These are phyloP conservation scores for Thelephora ganbajun DNA, from an alignment of 768 basidiomycete genomes.

Conservation along the genomic window DNA sequence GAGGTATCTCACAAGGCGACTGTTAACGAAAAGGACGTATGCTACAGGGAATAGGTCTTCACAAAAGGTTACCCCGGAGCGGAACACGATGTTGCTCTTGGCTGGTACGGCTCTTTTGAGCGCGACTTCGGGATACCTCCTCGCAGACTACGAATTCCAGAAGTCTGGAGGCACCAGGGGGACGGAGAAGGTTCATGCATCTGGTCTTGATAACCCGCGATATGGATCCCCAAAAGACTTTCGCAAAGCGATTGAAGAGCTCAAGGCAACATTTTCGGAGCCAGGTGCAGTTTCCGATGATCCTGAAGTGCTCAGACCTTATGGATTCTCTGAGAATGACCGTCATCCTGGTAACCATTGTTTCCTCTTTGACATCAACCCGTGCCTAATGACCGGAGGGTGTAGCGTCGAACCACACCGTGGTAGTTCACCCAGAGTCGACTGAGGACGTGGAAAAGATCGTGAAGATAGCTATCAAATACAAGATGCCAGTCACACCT, in stretches of 20 bases:
- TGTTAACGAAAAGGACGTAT: too few relatives aligned
- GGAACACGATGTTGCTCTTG: too few relatives aligned
- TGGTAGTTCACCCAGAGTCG: constrained; percentile 47
- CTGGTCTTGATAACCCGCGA: constrained; percentile 3
- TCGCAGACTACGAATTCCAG: too few relatives aligned
- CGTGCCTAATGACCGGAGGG: too few relatives aligned
- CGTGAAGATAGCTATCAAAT: constrained; percentile 61
- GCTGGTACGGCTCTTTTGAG: too few relatives aligned
- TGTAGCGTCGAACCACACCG: constrained; percentile 33
- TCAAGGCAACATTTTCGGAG: constrained; percentile 23
- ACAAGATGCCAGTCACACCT: constrained; percentile 62
- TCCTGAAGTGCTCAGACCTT: constrained; percentile 32
- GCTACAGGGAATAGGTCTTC: too few relatives aligned
- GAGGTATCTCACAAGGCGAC: too few relatives aligned
- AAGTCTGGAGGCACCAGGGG: too few relatives aligned
- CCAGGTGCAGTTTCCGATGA: constrained; percentile 32
- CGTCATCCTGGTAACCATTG: constrained; percentile 31
- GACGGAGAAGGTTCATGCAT: too few relatives aligned
- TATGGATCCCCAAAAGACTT: constrained; percentile 46
- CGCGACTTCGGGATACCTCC: too few relatives aligned
- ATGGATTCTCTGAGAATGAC: constrained; percentile 42
- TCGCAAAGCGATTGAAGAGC: constrained; percentile 33
- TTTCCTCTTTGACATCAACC: neutral
- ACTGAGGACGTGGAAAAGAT: constrained; percentile 77
- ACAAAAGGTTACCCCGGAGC: too few relatives aligned